phyloP scores from a whole-genome alignment of 1,284 basidiomycete species.

The Termitomyces sp. region DNA sequence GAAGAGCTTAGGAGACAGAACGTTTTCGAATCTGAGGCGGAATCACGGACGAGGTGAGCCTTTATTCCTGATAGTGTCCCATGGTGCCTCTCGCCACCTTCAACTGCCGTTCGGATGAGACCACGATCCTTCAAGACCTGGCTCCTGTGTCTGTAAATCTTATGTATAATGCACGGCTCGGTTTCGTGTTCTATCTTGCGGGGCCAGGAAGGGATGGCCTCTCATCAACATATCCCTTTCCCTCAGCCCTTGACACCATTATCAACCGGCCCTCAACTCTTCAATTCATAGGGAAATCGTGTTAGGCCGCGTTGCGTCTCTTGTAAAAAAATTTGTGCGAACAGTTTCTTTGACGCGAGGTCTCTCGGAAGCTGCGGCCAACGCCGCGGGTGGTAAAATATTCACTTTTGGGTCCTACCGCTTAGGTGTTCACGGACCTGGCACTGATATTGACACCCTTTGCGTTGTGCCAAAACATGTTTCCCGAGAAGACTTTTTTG shows the following conservation, averaged over 20 bases:
- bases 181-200: conserved; percentile 3
- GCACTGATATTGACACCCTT: conserved; percentile 97
- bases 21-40: conserved; percentile 88
- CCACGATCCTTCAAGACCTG: conserved; percentile 9
- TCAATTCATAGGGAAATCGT: conserved; percentile 75
- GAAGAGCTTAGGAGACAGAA: conserved; percentile 84
- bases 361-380: conserved; percentile 83
- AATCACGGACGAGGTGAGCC: conserved; percentile 82
- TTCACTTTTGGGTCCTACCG: conserved; percentile 98
- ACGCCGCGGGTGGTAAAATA: conserved; percentile 92
- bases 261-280: conserved; percentile 14
- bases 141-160: conserved; percentile 4
- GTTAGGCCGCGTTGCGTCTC: conserved; percentile 81
- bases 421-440: conserved; percentile 94
- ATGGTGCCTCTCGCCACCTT: conserved; percentile 5
- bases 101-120: conserved; percentile 8
- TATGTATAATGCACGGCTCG: conserved; percentile 3
- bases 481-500: conserved; percentile 93
- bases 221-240: conserved; percentile 8
- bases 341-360: conserved; percentile 77
- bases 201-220: conserved; percentile 8
- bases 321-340: conserved; percentile 94
- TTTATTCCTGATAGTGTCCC: conserved; percentile 10
- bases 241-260: conserved; percentile 5
- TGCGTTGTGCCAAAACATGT: conserved; percentile 98